Evolutionary conservation across 163 green algal genomes (phyloP).

Genomic region (Prototheca cutis): DNA sequence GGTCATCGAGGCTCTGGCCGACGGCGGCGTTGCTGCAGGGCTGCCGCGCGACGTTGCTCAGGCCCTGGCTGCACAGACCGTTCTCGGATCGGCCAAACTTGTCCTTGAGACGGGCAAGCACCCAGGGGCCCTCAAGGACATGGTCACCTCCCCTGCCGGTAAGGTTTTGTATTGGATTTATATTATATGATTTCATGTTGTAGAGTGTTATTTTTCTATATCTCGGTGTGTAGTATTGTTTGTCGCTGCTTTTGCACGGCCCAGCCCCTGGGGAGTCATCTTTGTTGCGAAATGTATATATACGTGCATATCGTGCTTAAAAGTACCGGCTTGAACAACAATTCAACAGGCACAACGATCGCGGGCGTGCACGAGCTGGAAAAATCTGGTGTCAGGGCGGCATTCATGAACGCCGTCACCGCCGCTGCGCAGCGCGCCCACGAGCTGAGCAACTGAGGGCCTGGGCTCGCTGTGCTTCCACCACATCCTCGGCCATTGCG

Average conservation of each 20-base stretch:
- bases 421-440: constrained; percentile 68
- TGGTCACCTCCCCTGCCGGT: constrained; percentile 59
- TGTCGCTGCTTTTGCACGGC: no score
- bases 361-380: constrained; percentile 87
- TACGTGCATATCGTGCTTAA: no score
- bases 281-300: no score
- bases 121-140: constrained; percentile 60
- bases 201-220: no score
- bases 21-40: constrained; percentile 80
- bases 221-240: no score
- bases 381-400: constrained; percentile 60
- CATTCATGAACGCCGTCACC: constrained; percentile 86
- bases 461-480: background rate
- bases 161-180: no score
- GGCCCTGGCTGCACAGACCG: constrained; percentile 83
- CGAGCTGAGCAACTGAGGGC: constrained; percentile 62
- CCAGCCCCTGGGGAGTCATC: no score
- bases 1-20: constrained; percentile 91
- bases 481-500: no score
- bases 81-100: constrained; percentile 90
- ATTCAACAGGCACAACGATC: constrained; percentile 92
- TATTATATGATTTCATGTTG: no score
- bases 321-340: no score
- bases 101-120: constrained; percentile 93
- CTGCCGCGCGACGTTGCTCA: constrained; percentile 81